Evolutionary conservation across 2,329 filamentous ascomycete genomes (phyloP).

Genomic region (Microcyclosporella mali): DNA sequence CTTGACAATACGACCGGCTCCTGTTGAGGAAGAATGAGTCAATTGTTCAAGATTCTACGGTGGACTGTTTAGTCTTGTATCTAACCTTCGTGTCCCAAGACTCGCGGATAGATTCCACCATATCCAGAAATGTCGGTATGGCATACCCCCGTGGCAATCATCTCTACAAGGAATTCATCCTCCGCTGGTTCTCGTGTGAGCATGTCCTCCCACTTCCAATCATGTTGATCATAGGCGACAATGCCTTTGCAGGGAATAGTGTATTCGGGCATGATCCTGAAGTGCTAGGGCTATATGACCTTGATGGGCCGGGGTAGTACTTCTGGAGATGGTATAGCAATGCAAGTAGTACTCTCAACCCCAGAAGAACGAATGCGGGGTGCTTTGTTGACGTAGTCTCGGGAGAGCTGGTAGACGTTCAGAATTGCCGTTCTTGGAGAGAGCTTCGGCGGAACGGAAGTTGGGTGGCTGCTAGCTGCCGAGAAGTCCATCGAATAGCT

Average conservation of each 20-base stretch:
- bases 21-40: constrained; percentile 3
- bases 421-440: no score
- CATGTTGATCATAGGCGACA: constrained; percentile 24
- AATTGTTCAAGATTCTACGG: neutral
- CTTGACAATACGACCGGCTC: constrained; percentile 18
- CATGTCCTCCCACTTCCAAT: constrained; percentile 18
- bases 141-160: constrained; percentile 49
- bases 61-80: neutral
- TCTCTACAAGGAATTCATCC: constrained; percentile 46
- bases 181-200: constrained; percentile 17
- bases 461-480: no score
- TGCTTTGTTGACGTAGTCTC: no score
- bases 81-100: constrained; percentile 23
- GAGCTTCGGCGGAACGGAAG: no score
- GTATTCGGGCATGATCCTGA: constrained; percentile 13
- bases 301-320: constrained; percentile 1
- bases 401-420: no score
- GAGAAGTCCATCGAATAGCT: no score
- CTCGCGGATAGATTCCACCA: constrained; percentile 20
- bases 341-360: no score
- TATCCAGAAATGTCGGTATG: constrained; percentile 40
- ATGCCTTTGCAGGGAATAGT: constrained; percentile 24
- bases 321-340: neutral
- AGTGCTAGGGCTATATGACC: neutral
- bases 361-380: no score